A percentile compares a stretch with the other conserved stretches of the same genome.
Evolutionary conservation across 345 rosid genomes (phyloP).

Genomic region (Pugionium dolabratum): DNA sequence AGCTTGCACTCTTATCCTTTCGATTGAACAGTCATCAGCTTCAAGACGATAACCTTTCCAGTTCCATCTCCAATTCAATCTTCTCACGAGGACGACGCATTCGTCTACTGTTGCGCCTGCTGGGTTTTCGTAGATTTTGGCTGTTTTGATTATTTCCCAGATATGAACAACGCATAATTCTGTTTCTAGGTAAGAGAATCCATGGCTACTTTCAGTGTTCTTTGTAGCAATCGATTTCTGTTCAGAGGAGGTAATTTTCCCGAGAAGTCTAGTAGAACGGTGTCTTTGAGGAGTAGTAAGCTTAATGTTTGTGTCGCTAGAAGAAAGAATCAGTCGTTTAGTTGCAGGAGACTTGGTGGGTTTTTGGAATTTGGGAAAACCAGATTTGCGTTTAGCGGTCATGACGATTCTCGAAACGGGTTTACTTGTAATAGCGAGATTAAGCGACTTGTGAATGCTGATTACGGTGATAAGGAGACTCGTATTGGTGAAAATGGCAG

Average conservation of each 20-base stretch:
- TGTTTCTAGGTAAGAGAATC: slow-evolving; percentile 19
- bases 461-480: slow-evolving; percentile 42
- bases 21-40: slow-evolving; percentile 11
- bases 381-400: slow-evolving; percentile 41
- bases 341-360: slow-evolving; percentile 43
- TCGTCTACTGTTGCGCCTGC: slow-evolving; percentile 8
- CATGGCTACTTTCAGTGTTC: slow-evolving; percentile 62
- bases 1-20: slow-evolving; percentile 32
- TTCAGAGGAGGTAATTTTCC: slow-evolving; percentile 35
- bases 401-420: slow-evolving; percentile 42
- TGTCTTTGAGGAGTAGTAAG: slow-evolving; percentile 35
- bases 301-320: slow-evolving; percentile 37
- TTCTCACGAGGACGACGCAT: neutral
- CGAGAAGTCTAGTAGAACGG: slow-evolving; percentile 32
- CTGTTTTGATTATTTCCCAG: neutral
- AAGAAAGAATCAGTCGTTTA: slow-evolving; percentile 39
- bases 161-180: slow-evolving; percentile 38
- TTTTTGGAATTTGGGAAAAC: slow-evolving; percentile 36
- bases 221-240: slow-evolving; percentile 57
- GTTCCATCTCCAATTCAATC: slow-evolving; percentile 12
- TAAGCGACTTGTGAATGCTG: slow-evolving; percentile 43
- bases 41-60: slow-evolving; percentile 24
- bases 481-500: slow-evolving; percentile 35
- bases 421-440: slow-evolving; percentile 46
- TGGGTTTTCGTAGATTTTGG: neutral